These are phyloP conservation scores for Globisporangium irregulare DNA, from an alignment of 352 stramenopile genomes.

Conservation along the genomic window DNA sequence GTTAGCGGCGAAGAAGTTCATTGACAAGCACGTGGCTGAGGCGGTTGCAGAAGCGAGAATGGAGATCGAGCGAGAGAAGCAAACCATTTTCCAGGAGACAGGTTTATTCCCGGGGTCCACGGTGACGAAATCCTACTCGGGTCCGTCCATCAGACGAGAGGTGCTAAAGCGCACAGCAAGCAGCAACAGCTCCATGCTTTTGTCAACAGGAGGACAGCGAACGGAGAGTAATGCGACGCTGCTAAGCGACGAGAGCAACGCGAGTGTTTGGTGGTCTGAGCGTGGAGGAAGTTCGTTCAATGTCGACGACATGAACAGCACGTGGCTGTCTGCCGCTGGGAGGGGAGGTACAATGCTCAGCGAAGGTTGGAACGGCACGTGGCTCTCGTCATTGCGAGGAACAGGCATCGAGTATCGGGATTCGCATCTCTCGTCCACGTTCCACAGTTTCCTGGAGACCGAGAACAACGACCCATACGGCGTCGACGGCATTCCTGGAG, in stretches of 20 bases:
- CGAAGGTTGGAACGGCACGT: conserved; percentile 29
- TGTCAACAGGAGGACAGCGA: conserved; percentile 25
- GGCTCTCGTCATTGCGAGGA: conserved; percentile 28
- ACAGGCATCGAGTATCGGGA: conserved; percentile 32
- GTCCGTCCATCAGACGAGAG: conserved; percentile 3
- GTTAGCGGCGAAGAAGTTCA: conserved; percentile 54
- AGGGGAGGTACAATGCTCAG: conserved; percentile 34
- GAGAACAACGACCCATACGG: conserved; percentile 23
- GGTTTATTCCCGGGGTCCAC: conserved; percentile 48
- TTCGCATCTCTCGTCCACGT: conserved; percentile 30
- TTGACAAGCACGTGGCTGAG: conserved; percentile 77
- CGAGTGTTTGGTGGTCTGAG: conserved; percentile 46
- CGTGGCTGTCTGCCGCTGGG: conserved; percentile 35
- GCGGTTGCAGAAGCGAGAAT: conserved; percentile 54
- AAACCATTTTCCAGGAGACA: conserved; percentile 61
- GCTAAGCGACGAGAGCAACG: conserved; percentile 35
- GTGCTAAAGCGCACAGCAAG: conserved; percentile 16
- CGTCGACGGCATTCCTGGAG: conserved; percentile 14
- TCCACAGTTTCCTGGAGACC: conserved; percentile 29
- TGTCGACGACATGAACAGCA: conserved; percentile 34
- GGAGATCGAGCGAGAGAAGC: conserved; percentile 69
- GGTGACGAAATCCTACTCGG: conserved; percentile 6
- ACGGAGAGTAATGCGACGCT: conserved; percentile 32
- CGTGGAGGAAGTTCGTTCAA: conserved; percentile 33
- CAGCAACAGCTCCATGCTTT: conserved; percentile 21